Evolutionary conservation across 2,329 filamentous ascomycete genomes (phyloP).

Genomic region (Calonectria leucothoes): DNA sequence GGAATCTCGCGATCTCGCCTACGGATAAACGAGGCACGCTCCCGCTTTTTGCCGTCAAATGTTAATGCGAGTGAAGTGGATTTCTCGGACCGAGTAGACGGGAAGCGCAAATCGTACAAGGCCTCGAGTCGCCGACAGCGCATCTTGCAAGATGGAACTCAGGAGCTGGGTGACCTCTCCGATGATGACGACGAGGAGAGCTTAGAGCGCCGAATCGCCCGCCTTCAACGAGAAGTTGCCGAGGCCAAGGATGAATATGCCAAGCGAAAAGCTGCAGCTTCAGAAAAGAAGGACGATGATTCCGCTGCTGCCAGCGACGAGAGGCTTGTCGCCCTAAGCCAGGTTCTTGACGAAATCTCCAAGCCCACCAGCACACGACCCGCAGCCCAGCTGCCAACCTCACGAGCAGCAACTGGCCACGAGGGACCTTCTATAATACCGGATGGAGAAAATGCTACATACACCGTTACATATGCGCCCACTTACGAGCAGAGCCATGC

Average conservation of each 20-base stretch:
- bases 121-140: constrained; percentile 76
- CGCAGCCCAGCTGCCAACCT: constrained; percentile 23
- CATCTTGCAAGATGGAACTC: constrained; percentile 70
- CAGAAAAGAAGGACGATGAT: constrained; percentile 60
- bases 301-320: constrained; percentile 54
- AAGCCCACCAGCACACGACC: constrained; percentile 39
- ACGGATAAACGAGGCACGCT: constrained; percentile 82
- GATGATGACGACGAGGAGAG: constrained; percentile 81
- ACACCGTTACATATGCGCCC: constrained; percentile 73
- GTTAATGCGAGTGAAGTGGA: constrained; percentile 84
- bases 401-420: constrained; percentile 15
- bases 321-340: constrained; percentile 74
- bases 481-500: constrained; percentile 76
- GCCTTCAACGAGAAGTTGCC: constrained; percentile 85
- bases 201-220: constrained; percentile 81
- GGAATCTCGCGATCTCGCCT: constrained; percentile 82
- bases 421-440: constrained; percentile 35
- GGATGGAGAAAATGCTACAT: constrained; percentile 58
- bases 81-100: constrained; percentile 88
- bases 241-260: constrained; percentile 75
- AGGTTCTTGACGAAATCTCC: constrained; percentile 75
- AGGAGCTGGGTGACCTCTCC: constrained; percentile 79
- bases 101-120: constrained; percentile 86
- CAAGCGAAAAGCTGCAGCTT: constrained; percentile 61
- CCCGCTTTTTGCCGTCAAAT: constrained; percentile 79